Evolutionary conservation across 495 filamentous ascomycete species (phyloP), one percentile per base, ranked within the genome.

Genomic region (Mytilinidion resinicola): DNA sequence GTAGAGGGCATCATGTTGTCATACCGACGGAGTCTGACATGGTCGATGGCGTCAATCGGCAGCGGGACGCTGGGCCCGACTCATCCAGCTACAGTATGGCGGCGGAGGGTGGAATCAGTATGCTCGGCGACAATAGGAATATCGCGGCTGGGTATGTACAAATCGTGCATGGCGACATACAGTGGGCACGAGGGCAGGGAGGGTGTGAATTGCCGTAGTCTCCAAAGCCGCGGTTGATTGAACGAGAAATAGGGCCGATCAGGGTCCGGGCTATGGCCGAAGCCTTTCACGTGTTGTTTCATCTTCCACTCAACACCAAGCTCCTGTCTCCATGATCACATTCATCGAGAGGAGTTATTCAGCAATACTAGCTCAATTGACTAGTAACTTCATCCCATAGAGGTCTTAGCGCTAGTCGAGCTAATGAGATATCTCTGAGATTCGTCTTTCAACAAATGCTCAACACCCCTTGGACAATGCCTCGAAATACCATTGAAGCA

Each of bases 1-100:
- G 17, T 55, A 17, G 10, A 17, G 15, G 17, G 30, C 12, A 36
- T 36, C 15, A 21, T 30, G 17, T 6, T 20, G 7, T 63, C 64
- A 15, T 56, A 67, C 64, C 64, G 48, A 67, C 64, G n/a, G 60
- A 63, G 56, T 67, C 64, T 49, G 64, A 63, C 64, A 67, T 67
- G 19, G 47, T 56, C 42, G 51, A 35, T 35, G 59, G 34, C 35
- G 25, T 36, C 38, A 59, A 46, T 41, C 38, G 50, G 51, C 47
- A 56, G 37, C 35, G 30, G 34, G 7, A 21, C 12, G 35, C 20
- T 34, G 50, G 35, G 43, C 21, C 25, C 44, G 53, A 21, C 39
- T 66, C 63, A 66, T 62, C 63, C 52, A 59, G 58, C 36, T 54
- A 59, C 58, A 52, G 51, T 33, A 56, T 47, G 53, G 19, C 42